Base-by-base conservation (phyloP, 768 basidiomycete genomes). In the Suillus bovinus region DNA sequence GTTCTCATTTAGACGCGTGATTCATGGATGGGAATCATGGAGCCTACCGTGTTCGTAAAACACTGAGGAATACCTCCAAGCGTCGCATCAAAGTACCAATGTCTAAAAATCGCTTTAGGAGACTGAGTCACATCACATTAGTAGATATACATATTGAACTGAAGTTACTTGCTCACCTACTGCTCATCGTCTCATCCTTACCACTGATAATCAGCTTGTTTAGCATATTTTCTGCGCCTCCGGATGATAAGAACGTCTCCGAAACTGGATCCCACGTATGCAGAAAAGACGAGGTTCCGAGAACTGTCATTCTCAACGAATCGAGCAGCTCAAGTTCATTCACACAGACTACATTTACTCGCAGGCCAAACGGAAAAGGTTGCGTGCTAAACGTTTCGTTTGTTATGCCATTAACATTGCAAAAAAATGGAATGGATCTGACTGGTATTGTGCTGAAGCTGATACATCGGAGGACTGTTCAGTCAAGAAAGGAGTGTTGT, bases 41-140 rank as follows among this genome's bases (percentile, higher is more conserved):
- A 58, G 50, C 73, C 56, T 61, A 90, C 90, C 81, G 83, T 41
- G 67, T 63, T 52, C 84, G 81, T n/a, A 89, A 70, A 9, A 67
- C 64, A 17, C 73, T 71, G 4, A 86, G 65, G 4, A 90, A 70
- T 3, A 74, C 72, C 58, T 94, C 91, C 8, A 93, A 69, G 24
- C 92, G 83, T 50, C 91, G 84, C 42, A 90, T 70, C 3, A 87
- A 71, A 0, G 85, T 85, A 8, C 92, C 92, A 54, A 94, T 86
- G 8, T 77, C 80, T 34, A 91, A 63, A 72, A 93, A 93, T 7
- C 87, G 81, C 41, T 77, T 73, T 27, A 86, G 72, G 7, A 89
- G 70, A 71, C 90, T 92, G 62, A 47, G 29, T 20, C 17, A n/a
- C n/a, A 20, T 29, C 56, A 2, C 29, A 60, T 29, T 39, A 11